Evolutionary conservation across 2,329 filamentous ascomycete species (phyloP), one percentile per base, ranked within the genome.

Genomic region (Anisogramma anomala): DNA sequence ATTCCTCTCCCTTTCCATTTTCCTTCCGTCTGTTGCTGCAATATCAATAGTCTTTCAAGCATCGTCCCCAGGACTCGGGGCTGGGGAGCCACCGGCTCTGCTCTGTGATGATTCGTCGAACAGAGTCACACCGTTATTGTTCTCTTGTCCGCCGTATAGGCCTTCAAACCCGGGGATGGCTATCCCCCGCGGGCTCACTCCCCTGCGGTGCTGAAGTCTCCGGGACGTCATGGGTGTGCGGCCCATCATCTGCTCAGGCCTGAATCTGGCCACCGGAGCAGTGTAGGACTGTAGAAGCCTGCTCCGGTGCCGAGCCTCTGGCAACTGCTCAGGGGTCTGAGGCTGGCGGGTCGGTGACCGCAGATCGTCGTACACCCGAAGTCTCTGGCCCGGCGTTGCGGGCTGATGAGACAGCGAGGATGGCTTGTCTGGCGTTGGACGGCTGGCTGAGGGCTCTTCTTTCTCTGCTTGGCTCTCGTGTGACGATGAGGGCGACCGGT

Each of bases 241-340:
- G 50, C 54, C 42, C 49, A 51, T 33, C 8, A 31, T 40, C 9
- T 40, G 36, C 33, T 49, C 50, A 34, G 43, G 28, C 32, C 46
- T 40, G 10, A 36, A 34, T 22, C 47, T 46, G 35, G 51, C 43
- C 14, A 53, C 49, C 11, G 68, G 66, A 9, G 62, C 66, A 10
- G 68, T 71, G 49, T 64, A 67, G 11, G 64, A 55, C 9, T 62
- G 63, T 11, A 57, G 53, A 25, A 66, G 55, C 23, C 61, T 62
- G 40, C 66, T 67, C 37, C 56, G 62, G 47, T 70, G 68, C 9
- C 66, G 63, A 35, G 64, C 58, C 52, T 69, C 68, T 1, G 68
- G 66, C n/a, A 72, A 50, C 41, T 70, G 62, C 33, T 58, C 58
- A 17, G 69, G 68, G 9, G 70, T 72, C 49, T 68, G 67, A n/a